Base-by-base conservation (phyloP, 2,329 filamentous ascomycete genomes). In the Apiospora saccharicola region DNA sequence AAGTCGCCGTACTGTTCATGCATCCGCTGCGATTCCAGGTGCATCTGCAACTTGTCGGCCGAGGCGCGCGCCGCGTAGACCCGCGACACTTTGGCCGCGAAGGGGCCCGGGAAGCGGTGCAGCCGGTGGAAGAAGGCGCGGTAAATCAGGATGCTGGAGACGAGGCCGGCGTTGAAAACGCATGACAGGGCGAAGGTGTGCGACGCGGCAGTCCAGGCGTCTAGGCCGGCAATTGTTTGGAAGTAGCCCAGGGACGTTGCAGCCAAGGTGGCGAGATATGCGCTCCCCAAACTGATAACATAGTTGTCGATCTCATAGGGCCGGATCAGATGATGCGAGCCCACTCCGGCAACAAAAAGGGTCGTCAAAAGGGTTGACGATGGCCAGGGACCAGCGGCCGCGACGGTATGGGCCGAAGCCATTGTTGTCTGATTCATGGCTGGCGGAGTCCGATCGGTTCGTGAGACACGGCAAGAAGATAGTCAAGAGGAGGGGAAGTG, bases 101-200 rank as follows among this genome's bases (percentile, higher is more conserved):
- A 67, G 14, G 73, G 73, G 43, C 73, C 73, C 24, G 73, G 72
- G 34, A 74, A 74, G 49, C 19, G 69, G 22, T 70, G 67, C 44
- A 74, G 67, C n/a, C 73, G 26, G 44, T 73, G 73, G 51, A 73
- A 73, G 22, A 74, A 71, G 44, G 26, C 67, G 16, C 73, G 43
- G 34, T 74, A 71, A 4, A 71, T 10, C 13, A 71, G 8, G 1
- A 71, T 34, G 53, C 49, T 61, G 26, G 30, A 10, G 12, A 14
- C 12, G n/a, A 64, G 41, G 8, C 69, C 69, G 19, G 24, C 24
- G 41, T 61, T 61, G 41, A 71, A 71, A 5, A 34, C 43, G 10
- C 16, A n/a, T 0, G 69, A 24, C 4, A 67, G 13, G 4, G n/a
- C 22, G 1, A 67, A 5, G 26, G 41, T 71, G 26, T 43, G 34